Evolutionary conservation across 352 stramenopile genomes (phyloP).

Genomic region (Phytophthora fragariaefolia): DNA sequence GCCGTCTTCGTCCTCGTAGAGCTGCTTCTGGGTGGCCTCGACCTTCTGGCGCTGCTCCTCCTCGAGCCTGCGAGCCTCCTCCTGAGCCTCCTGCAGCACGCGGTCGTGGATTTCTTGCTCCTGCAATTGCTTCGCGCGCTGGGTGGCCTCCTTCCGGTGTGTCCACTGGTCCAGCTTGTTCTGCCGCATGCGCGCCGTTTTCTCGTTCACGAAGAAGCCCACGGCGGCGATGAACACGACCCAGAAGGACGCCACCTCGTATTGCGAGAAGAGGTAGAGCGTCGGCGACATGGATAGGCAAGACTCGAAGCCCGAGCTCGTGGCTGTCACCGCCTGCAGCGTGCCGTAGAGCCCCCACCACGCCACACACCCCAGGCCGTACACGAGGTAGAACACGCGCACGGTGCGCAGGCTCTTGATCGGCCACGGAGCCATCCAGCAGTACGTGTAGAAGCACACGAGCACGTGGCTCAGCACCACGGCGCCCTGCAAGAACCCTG

Average conservation of each 20-base stretch:
- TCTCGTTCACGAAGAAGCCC: conserved; percentile 62
- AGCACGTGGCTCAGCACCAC: conserved; percentile 72
- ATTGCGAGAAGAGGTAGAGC: conserved; percentile 75
- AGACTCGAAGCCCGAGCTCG: conserved; percentile 68
- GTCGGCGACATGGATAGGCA: conserved; percentile 72
- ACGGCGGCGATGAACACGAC: conserved; percentile 54
- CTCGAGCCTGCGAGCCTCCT: conserved; percentile 47
- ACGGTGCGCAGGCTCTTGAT: conserved; percentile 65
- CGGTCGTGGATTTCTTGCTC: conserved; percentile 45
- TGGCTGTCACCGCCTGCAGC: conserved; percentile 60
- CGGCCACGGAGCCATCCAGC: conserved; percentile 66
- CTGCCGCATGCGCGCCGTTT: conserved; percentile 43
- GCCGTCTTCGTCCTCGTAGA: conserved; percentile 53
- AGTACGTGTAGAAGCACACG: conserved; percentile 75
- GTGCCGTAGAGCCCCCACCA: conserved; percentile 80
- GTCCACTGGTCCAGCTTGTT: conserved; percentile 46
- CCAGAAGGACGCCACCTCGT: conserved; percentile 76
- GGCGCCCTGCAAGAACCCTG: conserved; percentile 71
- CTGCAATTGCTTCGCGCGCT: conserved; percentile 38
- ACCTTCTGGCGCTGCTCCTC: conserved; percentile 51
- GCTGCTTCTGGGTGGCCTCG: conserved; percentile 43
- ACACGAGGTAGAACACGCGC: conserved; percentile 71
- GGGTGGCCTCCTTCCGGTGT: conserved; percentile 33
- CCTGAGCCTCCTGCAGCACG: conserved; percentile 39
- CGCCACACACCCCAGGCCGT: conserved; percentile 58